Evolutionary conservation across 2,329 filamentous ascomycete species (phyloP).

Genomic region (Alternaria arborescens): DNA sequence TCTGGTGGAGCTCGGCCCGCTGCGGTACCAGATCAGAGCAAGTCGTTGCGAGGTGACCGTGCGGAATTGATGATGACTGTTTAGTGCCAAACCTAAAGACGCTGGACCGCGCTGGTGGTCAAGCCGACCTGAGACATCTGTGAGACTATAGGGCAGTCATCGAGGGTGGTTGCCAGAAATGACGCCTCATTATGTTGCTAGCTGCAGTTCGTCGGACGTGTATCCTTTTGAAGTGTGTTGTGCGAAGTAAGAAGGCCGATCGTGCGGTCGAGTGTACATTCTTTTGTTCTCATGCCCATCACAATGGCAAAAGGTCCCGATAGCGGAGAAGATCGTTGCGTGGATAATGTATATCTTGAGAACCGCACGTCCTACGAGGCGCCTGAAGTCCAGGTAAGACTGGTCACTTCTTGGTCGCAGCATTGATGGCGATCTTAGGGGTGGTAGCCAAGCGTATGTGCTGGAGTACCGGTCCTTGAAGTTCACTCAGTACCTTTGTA

Average conservation of each 20-base stretch:
- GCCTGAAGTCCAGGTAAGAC: not conserved
- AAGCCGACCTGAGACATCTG: conserved; percentile 14
- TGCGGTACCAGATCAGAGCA: conserved; percentile 19
- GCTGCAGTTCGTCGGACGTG: conserved; percentile 15
- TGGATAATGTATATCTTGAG: not conserved
- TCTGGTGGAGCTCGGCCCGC: conserved; percentile 39
- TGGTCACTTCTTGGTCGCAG: not conserved
- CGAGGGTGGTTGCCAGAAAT: not conserved
- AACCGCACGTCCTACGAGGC: not conserved
- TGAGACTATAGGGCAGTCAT: conserved; percentile 5
- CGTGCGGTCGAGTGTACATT: not conserved
- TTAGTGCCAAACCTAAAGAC: conserved; percentile 9
- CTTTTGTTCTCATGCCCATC: not conserved
- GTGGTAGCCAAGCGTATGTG: not conserved
- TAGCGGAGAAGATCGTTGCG: not conserved
- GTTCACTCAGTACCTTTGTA: not conserved
- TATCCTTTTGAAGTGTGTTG: conserved; percentile 22
- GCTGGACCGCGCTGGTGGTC: conserved; percentile 3
- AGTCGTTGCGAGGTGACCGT: conserved; percentile 18
- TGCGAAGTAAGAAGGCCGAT: conserved; percentile 18
- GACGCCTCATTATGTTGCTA: conserved; percentile 7
- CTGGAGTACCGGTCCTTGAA: not conserved
- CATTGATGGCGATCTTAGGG: not conserved
- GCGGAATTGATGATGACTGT: conserved; percentile 16
- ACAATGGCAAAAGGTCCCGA: not conserved